Evolutionary conservation across 768 basidiomycete genomes (phyloP), one percentile per base, ranked within the genome.

Genomic region (Leccinellum rugosiceps): DNA sequence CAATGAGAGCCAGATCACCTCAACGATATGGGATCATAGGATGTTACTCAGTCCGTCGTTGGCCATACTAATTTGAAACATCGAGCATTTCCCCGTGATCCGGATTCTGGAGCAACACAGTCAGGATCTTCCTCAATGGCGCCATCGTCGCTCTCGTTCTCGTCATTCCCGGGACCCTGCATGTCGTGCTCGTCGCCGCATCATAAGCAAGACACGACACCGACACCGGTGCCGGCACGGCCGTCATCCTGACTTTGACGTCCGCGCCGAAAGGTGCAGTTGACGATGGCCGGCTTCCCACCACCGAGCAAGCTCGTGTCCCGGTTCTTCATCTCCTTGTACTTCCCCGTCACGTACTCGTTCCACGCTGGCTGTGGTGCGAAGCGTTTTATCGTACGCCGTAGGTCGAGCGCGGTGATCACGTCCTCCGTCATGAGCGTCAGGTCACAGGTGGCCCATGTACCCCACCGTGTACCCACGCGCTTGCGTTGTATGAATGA

Each of bases 371-470:
- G 78, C 49, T 88, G 84, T 3, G 91, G 90, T 30, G 88, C 87
- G 58, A 83, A 85, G 49, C 78, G 76, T 46, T 82, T 77, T 57
- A 97, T 82, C 56, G 78, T 74, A 1, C 79, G 76, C 25, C 85
- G 80, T 21, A 97, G 78, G 30, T 94, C 92, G 15, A 82, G 78
- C 0, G 95, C 90, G 56, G 85, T 85, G 68, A 97, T 87, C 19
- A 97, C 86, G 66, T 98, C 96, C 72, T 98, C 97, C 0, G 94
- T 88, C 64, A 99, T 93, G 62, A 98, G 84, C 13, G 90, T 91
- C 15, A 98, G 81, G n/a, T n/a, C n/a, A n/a, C n/a, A n/a, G n/a
- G 71, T 99, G 95, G 0, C 96, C 96, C 96, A 98, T 98, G 74
- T 92, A 96, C 3, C 94, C 95, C 44, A 96, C 28, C 95, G 85